Conservation (phyloP, 495 filamentous ascomycete genomes). For the Tuber melanosporum region DNA sequence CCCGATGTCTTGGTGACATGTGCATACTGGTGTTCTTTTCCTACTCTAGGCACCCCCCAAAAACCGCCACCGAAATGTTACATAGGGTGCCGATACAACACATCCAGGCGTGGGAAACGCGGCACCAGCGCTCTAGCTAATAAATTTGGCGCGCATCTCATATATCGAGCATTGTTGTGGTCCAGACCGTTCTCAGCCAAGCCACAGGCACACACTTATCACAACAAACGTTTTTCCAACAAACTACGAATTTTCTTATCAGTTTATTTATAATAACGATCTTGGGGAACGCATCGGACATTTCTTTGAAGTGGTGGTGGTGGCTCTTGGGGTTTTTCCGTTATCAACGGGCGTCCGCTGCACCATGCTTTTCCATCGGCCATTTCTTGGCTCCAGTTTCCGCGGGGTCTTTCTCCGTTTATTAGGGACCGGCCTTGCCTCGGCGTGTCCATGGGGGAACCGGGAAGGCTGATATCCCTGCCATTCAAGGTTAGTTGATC, state of each 20-base stretch:
- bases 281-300: background rate
- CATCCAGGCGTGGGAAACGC: background rate
- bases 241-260: background rate
- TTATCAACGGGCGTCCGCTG: background rate
- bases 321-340: conserved; percentile 5
- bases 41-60: background rate
- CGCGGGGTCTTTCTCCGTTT: background rate
- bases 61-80: background rate
- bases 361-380: background rate
- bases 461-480: background rate
- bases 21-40: background rate
- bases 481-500: background rate
- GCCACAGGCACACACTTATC: background rate
- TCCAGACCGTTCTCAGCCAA: background rate
- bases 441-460: background rate
- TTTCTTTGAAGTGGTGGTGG: background rate
- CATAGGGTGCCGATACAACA: background rate
- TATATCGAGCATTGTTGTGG: background rate
- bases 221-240: background rate
- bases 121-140: background rate
- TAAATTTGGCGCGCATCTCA: background rate
- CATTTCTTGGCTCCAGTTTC: background rate
- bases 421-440: background rate
- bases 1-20: background rate
- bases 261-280: background rate